Evolutionary conservation across 1,284 basidiomycete genomes (phyloP), one percentile per base, ranked within the genome.

Genomic region (Crepidotus sp.): DNA sequence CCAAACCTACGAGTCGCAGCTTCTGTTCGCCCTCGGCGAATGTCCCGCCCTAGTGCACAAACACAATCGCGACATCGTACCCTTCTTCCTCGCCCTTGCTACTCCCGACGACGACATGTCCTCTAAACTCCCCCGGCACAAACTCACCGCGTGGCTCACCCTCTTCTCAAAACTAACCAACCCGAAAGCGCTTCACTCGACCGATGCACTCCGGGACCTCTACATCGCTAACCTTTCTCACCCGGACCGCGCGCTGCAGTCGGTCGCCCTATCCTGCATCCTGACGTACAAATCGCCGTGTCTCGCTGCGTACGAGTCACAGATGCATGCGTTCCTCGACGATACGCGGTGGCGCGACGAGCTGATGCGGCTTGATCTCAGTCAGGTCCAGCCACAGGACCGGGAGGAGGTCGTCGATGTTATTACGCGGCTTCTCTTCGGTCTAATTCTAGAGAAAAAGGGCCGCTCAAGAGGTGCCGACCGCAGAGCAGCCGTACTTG

Each of bases 101-200:
- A 63, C 61, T 60, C 63, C 65, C 10, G 30, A 38, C 54, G 0
- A 54, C 65, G n/a, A 62, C 61, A 14, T 57, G 11, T 34, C 46
- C 62, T 59, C 67, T 4, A 71, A 66, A 45, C 62, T 80, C 9
- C 64, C 76, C 17, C 70, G 73, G 42, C 62, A 68, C n/a, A 80
- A 76, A 54, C 74, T 92, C 21, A 70, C 63, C 14, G 70, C 76
- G 2, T 97, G 89, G 81, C 78, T 98, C 19, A 77, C 78, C 25
- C 72, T 98, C 1, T 88, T 98, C 59, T 76, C 86, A 45, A 94
- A 92, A 60, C 89, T 99, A 60, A 69, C 69, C 55, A 97, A 97
- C 58, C 93, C 93, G 8, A 94, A 92, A 62, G 87, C 89, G 0
- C 69, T 96, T 1, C 77, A 80, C 56, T 74, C 78, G 3, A 76